phyloP scores from a whole-genome alignment of 768 basidiomycete species.

The Pisolithus marmoratus region DNA sequence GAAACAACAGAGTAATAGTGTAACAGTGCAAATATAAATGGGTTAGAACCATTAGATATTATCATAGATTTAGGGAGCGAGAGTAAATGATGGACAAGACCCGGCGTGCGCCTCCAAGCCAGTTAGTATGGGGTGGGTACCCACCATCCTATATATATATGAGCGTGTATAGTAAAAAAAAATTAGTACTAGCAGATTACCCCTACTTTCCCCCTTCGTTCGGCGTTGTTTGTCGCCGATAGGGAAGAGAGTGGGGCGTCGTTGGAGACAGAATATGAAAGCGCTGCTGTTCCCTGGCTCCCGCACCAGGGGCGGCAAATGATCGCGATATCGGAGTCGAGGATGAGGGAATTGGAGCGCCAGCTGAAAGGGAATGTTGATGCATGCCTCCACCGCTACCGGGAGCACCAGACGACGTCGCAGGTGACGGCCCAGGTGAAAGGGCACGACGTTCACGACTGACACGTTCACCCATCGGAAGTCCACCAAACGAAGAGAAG shows the following conservation, averaged over 20 bases:
- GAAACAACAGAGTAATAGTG: too few species aligned
- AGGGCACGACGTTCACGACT: background rate
- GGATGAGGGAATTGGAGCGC: background rate
- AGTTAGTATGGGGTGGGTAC: too few species aligned
- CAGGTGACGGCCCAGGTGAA: background rate
- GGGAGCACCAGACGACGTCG: background rate
- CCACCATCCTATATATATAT: too few species aligned
- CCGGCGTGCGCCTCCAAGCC: too few species aligned
- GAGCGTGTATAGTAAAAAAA: too few species aligned
- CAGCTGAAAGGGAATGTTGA: background rate
- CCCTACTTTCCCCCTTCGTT: background rate
- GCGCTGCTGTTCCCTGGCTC: background rate
- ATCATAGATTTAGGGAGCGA: too few species aligned
- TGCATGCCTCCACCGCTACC: background rate
- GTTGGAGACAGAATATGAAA: background rate
- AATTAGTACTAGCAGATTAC: too few species aligned
- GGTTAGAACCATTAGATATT: too few species aligned
- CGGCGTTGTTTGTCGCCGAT: background rate
- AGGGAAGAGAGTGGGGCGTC: background rate
- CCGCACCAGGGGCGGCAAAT: background rate
- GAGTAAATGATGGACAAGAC: too few species aligned
- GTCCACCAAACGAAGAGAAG: slow-evolving; percentile 11
- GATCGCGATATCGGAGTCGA: background rate
- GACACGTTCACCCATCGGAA: background rate
- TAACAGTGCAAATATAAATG: too few species aligned